These are phyloP conservation scores for Stereocaulon alpinum DNA, from an alignment of 495 filamentous ascomycete species.

Conservation along the genomic window DNA sequence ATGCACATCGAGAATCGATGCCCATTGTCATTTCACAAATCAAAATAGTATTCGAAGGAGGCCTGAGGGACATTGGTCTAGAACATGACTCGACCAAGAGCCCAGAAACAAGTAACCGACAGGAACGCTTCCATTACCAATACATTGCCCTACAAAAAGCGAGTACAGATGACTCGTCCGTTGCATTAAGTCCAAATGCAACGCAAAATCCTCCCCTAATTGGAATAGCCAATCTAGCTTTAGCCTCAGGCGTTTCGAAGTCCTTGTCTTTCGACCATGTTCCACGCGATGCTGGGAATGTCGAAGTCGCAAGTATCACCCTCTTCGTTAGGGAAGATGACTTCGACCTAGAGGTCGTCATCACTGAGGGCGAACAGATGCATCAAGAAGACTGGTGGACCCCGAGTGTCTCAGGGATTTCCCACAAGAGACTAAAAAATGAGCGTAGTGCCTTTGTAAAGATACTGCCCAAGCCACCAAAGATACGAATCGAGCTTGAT, in stretches of 20 bases:
- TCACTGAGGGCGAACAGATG: slow-evolving; percentile 38
- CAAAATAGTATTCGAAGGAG: slow-evolving; percentile 57
- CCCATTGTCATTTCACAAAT: slow-evolving; percentile 57
- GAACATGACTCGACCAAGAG: slow-evolving; percentile 29
- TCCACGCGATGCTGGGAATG: slow-evolving; percentile 72
- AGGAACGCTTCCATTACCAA: neutral
- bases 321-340: slow-evolving; percentile 50
- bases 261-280: slow-evolving; percentile 61
- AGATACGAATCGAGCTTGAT: slow-evolving; percentile 62
- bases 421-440: slow-evolving; percentile 32
- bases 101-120: slow-evolving; percentile 15
- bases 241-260: slow-evolving; percentile 57
- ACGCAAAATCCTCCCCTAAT: slow-evolving; percentile 26
- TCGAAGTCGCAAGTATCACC: slow-evolving; percentile 52
- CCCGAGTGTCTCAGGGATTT: slow-evolving; percentile 31
- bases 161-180: neutral
- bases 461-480: slow-evolving; percentile 82
- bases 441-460: slow-evolving; percentile 38
- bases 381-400: slow-evolving; percentile 46
- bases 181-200: slow-evolving; percentile 1
- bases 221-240: slow-evolving; percentile 54
- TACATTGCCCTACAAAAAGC: slow-evolving; percentile 10
- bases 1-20: slow-evolving; percentile 48
- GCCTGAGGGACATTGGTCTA: slow-evolving; percentile 47
- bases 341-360: slow-evolving; percentile 58